Evolutionary conservation across 352 stramenopile species (phyloP).

Genomic region (Phytophthora crassamura): DNA sequence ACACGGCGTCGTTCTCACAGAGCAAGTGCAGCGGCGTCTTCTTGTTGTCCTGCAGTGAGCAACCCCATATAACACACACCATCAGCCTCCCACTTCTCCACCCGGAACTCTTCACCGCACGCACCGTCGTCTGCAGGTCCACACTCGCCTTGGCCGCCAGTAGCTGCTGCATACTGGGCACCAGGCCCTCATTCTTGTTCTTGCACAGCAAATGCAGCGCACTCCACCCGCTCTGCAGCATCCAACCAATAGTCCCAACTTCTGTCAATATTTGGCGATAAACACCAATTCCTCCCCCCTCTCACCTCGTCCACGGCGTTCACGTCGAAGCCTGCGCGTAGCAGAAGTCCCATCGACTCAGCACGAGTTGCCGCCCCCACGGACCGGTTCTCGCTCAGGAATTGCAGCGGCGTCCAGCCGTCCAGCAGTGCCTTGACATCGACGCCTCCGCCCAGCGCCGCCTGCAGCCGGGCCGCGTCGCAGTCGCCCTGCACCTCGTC

Average conservation of each 20-base stretch:
- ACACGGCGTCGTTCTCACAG: constrained; percentile 74
- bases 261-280: neutral
- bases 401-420: constrained; percentile 84
- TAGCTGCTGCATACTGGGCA: constrained; percentile 48
- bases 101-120: neutral
- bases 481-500: constrained; percentile 76
- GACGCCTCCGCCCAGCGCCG: constrained; percentile 25
- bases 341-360: constrained; percentile 49
- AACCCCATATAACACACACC: neutral
- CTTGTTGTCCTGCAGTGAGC: constrained; percentile 43
- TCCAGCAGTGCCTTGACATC: constrained; percentile 48
- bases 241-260: neutral
- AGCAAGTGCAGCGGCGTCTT: constrained; percentile 76
- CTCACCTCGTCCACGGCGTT: constrained; percentile 76
- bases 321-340: constrained; percentile 44
- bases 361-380: constrained; percentile 48
- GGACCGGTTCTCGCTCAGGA: constrained; percentile 67
- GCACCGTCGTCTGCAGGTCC: constrained; percentile 47
- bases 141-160: constrained; percentile 45
- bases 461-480: constrained; percentile 46
- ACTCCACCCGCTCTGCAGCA: constrained; percentile 64
- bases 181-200: constrained; percentile 57
- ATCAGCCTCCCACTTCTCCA: neutral
- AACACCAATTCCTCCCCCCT: neutral
- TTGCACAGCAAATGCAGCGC: constrained; percentile 74